phyloP scores from a whole-genome alignment of 108 stramenopile genomes.

The Nitzschia palea region DNA sequence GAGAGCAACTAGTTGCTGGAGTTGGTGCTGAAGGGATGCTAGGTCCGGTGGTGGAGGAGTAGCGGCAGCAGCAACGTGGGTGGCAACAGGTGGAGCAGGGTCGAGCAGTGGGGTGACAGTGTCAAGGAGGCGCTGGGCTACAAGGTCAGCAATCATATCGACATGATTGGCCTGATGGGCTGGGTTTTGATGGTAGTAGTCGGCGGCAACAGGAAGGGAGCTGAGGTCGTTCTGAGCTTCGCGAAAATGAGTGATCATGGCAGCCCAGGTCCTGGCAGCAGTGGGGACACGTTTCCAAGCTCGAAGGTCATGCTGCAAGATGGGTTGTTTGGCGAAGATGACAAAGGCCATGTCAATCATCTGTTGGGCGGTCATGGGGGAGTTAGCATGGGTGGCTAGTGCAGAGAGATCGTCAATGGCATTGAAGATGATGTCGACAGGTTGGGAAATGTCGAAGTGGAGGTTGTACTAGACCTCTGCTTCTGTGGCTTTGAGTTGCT shows the following conservation, averaged over 20 bases:
- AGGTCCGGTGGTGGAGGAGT: too few relatives aligned
- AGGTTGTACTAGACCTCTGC: not conserved
- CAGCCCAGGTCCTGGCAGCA: not conserved
- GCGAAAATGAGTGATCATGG: not conserved
- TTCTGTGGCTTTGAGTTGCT: slow-evolving; percentile 8
- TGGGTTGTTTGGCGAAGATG: not conserved
- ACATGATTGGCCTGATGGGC: not conserved
- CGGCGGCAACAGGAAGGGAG: not conserved
- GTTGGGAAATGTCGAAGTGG: slow-evolving; percentile 11
- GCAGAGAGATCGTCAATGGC: slow-evolving; percentile 4
- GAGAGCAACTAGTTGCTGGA: too few relatives aligned
- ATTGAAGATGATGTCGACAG: slow-evolving; percentile 26
- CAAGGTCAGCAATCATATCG: not conserved
- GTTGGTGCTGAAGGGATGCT: too few relatives aligned
- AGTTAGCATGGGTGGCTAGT: not conserved
- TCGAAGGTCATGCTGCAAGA: not conserved
- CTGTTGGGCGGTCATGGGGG: not conserved
- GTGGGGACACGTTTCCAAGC: not conserved
- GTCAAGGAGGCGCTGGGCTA: not conserved
- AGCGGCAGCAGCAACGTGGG: too few relatives aligned
- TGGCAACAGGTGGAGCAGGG: too few relatives aligned
- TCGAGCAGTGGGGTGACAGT: too few relatives aligned
- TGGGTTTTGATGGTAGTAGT: not conserved
- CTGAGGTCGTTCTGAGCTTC: not conserved
- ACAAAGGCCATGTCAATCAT: not conserved